phyloP scores from a whole-genome alignment of 1,284 basidiomycete genomes.

The Papiliotrema fonsecae region DNA sequence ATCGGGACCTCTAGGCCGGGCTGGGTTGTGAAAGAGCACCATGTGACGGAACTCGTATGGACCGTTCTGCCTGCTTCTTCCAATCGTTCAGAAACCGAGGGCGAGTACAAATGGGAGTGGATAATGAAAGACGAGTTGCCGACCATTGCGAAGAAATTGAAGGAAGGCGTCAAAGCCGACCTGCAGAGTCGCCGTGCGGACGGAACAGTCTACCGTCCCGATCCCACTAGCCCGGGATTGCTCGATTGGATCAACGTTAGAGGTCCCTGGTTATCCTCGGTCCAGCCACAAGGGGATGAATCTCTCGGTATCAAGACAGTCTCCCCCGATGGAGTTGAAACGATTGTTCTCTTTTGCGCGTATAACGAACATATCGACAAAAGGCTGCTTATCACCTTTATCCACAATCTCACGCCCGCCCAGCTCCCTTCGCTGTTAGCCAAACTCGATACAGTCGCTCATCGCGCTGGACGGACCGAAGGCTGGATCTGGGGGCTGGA shows the following conservation, averaged over 20 bases:
- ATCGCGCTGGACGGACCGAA: constrained; percentile 9
- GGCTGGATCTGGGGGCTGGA: constrained; percentile 22
- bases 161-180: not conserved
- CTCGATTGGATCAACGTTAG: constrained; percentile 11
- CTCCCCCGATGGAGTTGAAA: constrained; percentile 6
- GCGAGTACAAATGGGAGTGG: constrained; percentile 10
- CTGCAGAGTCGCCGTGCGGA: not conserved
- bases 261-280: not conserved
- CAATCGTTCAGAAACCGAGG: not conserved
- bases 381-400: constrained; percentile 15
- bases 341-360: constrained; percentile 20
- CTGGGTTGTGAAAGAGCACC: constrained; percentile 15
- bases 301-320: not conserved
- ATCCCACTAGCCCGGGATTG: constrained; percentile 16
- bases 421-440: constrained; percentile 15
- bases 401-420: constrained; percentile 13
- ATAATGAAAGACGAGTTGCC: constrained; percentile 4
- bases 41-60: constrained; percentile 21
- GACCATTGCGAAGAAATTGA: not conserved
- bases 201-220: constrained; percentile 6
- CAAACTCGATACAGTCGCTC: constrained; percentile 17
- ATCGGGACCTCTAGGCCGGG: constrained; percentile 13
- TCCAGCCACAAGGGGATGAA: not conserved
- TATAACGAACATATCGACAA: constrained; percentile 10
- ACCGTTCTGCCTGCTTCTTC: constrained; percentile 7